Percentiles rank a stretch among this genome's conserved stretches.
Conservation (phyloP, 371 early-diverging fungal species). For the Capniomyces stellatus region DNA sequence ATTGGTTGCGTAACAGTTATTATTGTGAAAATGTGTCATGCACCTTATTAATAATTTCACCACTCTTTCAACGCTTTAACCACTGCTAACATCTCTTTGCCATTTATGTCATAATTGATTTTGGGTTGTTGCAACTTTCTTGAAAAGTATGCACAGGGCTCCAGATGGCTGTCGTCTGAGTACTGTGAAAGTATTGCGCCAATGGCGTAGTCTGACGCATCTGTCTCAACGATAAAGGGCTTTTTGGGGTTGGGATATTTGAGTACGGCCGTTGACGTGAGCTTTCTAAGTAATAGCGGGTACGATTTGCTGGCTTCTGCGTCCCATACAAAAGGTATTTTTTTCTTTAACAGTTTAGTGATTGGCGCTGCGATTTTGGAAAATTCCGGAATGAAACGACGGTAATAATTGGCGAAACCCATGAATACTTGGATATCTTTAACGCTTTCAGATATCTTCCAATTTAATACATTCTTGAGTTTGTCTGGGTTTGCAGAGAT, state of each 20-base stretch:
- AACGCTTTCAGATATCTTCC: slow-evolving; percentile 4
- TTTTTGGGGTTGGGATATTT: slow-evolving; percentile 1
- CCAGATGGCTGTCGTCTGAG: not conserved
- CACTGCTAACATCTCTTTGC: slow-evolving; percentile 2
- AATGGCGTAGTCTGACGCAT: slow-evolving; percentile 1
- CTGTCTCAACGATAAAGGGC: not conserved
- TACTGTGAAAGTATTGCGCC: not conserved
- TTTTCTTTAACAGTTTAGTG: not conserved
- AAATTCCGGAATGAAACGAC: slow-evolving; percentile 12
- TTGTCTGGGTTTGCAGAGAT: not conserved
- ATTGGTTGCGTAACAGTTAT: no score
- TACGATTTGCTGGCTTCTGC: not conserved
- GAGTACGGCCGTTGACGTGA: not conserved
- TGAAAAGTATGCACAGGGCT: slow-evolving; percentile 1
- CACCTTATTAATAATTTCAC: not conserved
- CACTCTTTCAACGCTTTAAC: slow-evolving; percentile 3
- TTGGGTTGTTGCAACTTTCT: slow-evolving; percentile 1
- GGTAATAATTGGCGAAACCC: slow-evolving; percentile 21
- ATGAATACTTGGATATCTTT: slow-evolving; percentile 16
- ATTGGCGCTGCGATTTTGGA: slow-evolving; percentile 13
- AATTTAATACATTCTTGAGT: not conserved
- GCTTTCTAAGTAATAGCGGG: not conserved
- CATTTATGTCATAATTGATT: slow-evolving; percentile 1
- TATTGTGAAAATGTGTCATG: no score
- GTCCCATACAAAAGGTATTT: not conserved